A percentile compares a stretch with the other conserved stretches of the same genome.
Evolutionary conservation across 2,329 filamentous ascomycete genomes (phyloP).

Genomic region (Cercospora berteroae): DNA sequence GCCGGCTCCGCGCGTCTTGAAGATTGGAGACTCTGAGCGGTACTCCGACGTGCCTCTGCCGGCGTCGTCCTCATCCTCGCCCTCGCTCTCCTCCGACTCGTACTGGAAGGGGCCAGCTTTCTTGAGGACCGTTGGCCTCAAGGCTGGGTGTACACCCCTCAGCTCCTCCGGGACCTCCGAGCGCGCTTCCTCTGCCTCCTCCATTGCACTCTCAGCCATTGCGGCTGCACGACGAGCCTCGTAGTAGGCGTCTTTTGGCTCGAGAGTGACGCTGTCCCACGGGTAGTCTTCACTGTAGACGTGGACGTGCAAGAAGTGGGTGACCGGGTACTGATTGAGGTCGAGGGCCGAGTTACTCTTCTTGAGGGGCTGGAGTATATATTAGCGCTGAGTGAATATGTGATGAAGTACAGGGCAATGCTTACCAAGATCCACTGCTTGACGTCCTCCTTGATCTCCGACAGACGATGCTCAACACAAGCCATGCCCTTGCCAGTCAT

Average conservation of each 20-base stretch:
- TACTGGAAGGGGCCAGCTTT: conserved; percentile 2
- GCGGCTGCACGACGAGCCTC: not conserved
- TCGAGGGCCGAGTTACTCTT: conserved; percentile 44
- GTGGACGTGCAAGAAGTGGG: conserved; percentile 48
- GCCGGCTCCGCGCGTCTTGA: conserved; percentile 7
- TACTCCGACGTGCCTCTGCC: not conserved
- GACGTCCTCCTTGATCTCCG: conserved; percentile 45
- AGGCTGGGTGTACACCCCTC: not conserved
- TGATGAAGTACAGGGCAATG: not conserved
- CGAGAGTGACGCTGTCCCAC: conserved; percentile 32
- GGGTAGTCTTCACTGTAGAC: conserved; percentile 45
- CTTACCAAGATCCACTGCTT: conserved; percentile 40
- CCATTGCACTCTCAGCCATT: not conserved
- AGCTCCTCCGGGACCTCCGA: not conserved
- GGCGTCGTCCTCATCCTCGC: not conserved
- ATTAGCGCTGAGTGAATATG: not conserved
- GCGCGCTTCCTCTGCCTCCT: not conserved
- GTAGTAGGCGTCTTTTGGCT: not conserved
- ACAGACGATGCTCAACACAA: conserved; percentile 44
- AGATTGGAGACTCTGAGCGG: conserved; percentile 7
- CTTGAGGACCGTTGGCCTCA: not conserved
- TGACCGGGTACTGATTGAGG: conserved; percentile 37
- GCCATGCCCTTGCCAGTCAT: conserved; percentile 45
- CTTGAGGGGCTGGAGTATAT: conserved; percentile 35
- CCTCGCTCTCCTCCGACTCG: not conserved